phyloP scores from a whole-genome alignment of 2,329 filamentous ascomycete species.

The Calonectria crousiana region DNA sequence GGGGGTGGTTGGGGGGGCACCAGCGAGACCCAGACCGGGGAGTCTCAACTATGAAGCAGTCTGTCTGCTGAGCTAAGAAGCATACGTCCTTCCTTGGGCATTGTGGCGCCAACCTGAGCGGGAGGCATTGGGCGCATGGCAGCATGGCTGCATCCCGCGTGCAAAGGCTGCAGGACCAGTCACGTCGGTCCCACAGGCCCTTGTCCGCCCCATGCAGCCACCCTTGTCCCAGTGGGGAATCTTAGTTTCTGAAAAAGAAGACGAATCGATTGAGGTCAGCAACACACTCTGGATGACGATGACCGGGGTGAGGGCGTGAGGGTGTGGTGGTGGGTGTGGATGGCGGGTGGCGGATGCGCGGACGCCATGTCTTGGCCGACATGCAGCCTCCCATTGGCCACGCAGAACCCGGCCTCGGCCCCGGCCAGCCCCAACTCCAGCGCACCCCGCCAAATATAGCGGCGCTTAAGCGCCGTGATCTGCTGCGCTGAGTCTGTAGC shows the following conservation, averaged over 20 bases:
- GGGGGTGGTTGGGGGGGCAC: neutral
- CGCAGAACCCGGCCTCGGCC: constrained; percentile 19
- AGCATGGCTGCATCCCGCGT: constrained; percentile 24
- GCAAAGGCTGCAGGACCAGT: constrained; percentile 24
- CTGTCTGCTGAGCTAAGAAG: constrained; percentile 5
- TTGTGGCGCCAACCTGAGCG: constrained; percentile 17
- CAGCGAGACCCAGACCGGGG: neutral
- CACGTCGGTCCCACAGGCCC: constrained; percentile 10
- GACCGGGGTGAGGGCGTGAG: neutral
- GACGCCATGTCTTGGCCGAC: constrained; percentile 11
- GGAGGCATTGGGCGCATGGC: constrained; percentile 14
- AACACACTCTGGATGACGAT: constrained; percentile 1
- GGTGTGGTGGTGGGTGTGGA: constrained; percentile 12
- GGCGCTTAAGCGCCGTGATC: constrained; percentile 33
- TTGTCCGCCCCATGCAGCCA: neutral
- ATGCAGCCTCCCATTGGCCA: constrained; percentile 14
- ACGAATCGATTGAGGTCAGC: constrained; percentile 8
- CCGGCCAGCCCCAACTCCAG: constrained; percentile 32
- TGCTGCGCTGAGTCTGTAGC: constrained; percentile 14
- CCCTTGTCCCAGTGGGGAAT: constrained; percentile 18
- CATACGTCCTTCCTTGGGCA: constrained; percentile 8
- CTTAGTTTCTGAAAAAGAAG: constrained; percentile 32
- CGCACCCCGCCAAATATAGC: constrained; percentile 47
- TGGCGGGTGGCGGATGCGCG: constrained; percentile 17
- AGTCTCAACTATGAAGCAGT: neutral